Evolutionary conservation across 805 yeast genomes (phyloP), one percentile per base, ranked within the genome.

Genomic region (Spathaspora gorwiae): DNA sequence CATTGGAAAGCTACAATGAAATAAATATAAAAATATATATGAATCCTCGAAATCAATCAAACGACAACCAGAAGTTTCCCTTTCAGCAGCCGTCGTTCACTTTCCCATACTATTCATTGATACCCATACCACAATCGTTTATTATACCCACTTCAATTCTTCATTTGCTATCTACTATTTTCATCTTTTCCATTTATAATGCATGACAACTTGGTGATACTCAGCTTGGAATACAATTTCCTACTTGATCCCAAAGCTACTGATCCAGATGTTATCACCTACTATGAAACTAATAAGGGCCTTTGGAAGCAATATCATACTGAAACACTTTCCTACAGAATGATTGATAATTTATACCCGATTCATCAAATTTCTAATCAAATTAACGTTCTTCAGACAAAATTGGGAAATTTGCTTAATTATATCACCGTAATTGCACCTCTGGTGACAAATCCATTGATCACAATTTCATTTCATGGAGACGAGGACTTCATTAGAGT

Each of bases 391-490:
- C n/a, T n/a, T 7, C 39, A 43, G 31, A 19, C 31, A 10, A 47
- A 48, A 26, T 44, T 43, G n/a, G 44, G 47, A 5, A 48, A 47
- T 36, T 6, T 12, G 11, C 26, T 10, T 12, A 37, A 43, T 33
- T 43, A 40, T n/a, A 42, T 56, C 12, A 53, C 48, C 12, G 31
- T 68, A n/a, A 50, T 60, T 26, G 71, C 65, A 63, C 41, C 41
- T 9, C 15, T 33, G 35, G 47, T 62, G 43, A 58, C 53, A 34
- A 63, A 62, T 43, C 62, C 61, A 26, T 55, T 66, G 35, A 59
- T 75, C 14, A 65, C 73, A 2, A 61, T 73, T 10, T 51, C 62
- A 14, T 53, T 75, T 26, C 54, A 57, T 39, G 79, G 79, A 7
- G 44, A 54, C 37, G 51, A 47, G 34, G 54, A 55, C 3, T 62